Base-by-base conservation (phyloP, 2,329 filamentous ascomycete species). In the Penicillium sp. region DNA sequence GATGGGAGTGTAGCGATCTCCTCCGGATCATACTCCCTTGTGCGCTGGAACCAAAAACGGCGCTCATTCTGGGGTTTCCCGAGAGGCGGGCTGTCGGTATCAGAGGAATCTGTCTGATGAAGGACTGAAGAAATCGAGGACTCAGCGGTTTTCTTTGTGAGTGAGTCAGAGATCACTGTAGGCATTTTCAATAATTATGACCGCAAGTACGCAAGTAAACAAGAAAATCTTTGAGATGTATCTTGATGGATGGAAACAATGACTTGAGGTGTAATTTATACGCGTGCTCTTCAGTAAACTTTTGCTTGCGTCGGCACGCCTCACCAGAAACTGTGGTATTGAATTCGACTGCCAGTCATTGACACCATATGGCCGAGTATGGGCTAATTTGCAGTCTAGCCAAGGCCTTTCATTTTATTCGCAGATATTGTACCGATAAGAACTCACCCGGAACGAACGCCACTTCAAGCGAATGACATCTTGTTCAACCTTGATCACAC, bases 1-100 rank as follows among this genome's bases (percentile, higher is more conserved):
- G 80, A 82, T 5, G 76, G 79, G 62, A 81, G 70, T 0, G 72
- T 77, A n/a, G 79, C 78, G 37, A 74, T 70, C 33, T 65, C 71
- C 37, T 73, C 60, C 5, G 69, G 61, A 22, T 74, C 55, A 35
- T 69, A 70, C 16, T 37, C 55, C 51, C 65, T 67, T 5, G 61
- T 62, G 26, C 71, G 59, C 49, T 71, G 71, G 37, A 72, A 75
- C 69, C 71, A 75, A 52, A 72, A 73, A 2, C 69, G 67, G 45
- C 64, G 70, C 28, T 69, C 65, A 2, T 70, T 59, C 5, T 53
- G 45, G 14, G 65, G 61, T 16, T 64, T 60, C 6, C 65, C 66
- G 7, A 74, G 59, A 1, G 49, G 45, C 19, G 52, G 22, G 14
- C 52, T 42, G 26, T 63, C 51, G 22, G 22, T 28, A 1, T 55